Conservation (phyloP, 163 green algal genomes). For the Chlamydomonas reinhardtii region DNA sequence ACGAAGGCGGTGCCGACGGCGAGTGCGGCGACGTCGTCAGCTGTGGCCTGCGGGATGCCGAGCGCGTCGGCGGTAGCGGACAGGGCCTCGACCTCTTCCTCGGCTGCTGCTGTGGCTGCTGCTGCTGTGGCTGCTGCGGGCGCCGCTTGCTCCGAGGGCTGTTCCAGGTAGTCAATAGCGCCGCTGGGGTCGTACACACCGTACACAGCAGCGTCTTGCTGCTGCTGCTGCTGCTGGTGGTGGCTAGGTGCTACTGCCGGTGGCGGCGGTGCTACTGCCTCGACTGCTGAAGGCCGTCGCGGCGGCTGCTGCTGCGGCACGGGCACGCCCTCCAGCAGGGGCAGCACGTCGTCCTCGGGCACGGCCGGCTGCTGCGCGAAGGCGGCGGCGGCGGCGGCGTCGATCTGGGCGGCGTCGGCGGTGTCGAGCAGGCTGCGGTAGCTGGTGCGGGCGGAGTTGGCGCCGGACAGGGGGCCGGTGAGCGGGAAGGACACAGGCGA, state of each 20-base stretch:
- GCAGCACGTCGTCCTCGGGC: slow-evolving; percentile 12
- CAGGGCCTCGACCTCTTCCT: too few species aligned
- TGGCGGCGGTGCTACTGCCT: not conserved
- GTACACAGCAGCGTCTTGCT: too few species aligned
- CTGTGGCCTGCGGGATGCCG: not conserved
- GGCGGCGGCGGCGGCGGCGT: slow-evolving; percentile 4
- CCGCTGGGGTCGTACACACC: slow-evolving; percentile 40
- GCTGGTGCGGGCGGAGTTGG: not conserved
- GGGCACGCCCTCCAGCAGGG: not conserved
- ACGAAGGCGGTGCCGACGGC: not conserved
- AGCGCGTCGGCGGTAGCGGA: not conserved
- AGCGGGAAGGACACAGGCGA: slow-evolving; percentile 25
- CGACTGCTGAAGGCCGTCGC: not conserved
- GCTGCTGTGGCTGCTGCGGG: not conserved
- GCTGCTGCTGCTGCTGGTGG: not conserved
- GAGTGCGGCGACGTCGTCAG: too few species aligned
- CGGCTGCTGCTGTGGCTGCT: not conserved
- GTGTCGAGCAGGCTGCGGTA: slow-evolving; percentile 14
- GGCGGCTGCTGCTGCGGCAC: not conserved
- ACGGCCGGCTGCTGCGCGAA: slow-evolving; percentile 4
- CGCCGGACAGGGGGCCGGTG: not conserved
- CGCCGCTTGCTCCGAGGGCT: not conserved
- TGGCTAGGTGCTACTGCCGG: not conserved
- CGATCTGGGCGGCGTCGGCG: not conserved
- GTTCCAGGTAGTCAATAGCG: slow-evolving; percentile 1